Conservation (phyloP, 1,139 yeast species). For the Nadsonia starkeyi-henricii region DNA sequence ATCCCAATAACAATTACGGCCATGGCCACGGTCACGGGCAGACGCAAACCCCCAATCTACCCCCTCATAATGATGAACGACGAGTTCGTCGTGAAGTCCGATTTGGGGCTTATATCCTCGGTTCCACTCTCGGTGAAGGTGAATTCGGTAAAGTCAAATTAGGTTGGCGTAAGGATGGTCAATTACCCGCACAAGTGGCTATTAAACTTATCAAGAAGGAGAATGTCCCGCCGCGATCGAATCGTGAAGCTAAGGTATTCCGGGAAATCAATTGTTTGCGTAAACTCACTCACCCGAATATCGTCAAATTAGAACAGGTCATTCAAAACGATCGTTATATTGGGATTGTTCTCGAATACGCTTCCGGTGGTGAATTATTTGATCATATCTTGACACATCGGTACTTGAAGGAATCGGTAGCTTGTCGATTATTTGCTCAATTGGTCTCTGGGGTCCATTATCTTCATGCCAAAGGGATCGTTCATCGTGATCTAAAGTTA, state of each 20-base stretch:
- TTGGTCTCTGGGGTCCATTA: conserved; percentile 87
- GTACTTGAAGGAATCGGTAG: conserved; percentile 71
- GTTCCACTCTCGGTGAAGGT: conserved; percentile 95
- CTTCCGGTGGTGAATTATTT: conserved; percentile 93
- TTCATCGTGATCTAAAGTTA: conserved; percentile 67
- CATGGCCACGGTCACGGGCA: too few species aligned
- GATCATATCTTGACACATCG: conserved; percentile 83
- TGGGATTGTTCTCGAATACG: conserved; percentile 91
- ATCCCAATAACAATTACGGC: too few species aligned
- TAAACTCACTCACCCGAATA: conserved; percentile 80
- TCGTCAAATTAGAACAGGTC: conserved; percentile 82
- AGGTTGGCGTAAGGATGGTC: conserved; percentile 86
- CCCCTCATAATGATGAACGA: conserved; percentile 1
- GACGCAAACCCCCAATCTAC: not conserved
- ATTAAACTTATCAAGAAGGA: conserved; percentile 83
- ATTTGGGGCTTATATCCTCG: conserved; percentile 79
- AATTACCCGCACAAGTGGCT: conserved; percentile 58
- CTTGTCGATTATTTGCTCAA: conserved; percentile 84
- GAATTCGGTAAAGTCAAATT: conserved; percentile 94
- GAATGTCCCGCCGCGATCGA: conserved; percentile 68
- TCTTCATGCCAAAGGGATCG: conserved; percentile 70
- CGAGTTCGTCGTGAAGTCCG: conserved; percentile 27
- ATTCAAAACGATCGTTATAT: conserved; percentile 88
- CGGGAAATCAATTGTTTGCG: conserved; percentile 87
- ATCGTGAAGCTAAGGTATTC: conserved; percentile 76